Evolutionary conservation across 306 rosid genomes (phyloP), one percentile per base, ranked within the genome.

Genomic region (Amphicarpaea edgeworthii): DNA sequence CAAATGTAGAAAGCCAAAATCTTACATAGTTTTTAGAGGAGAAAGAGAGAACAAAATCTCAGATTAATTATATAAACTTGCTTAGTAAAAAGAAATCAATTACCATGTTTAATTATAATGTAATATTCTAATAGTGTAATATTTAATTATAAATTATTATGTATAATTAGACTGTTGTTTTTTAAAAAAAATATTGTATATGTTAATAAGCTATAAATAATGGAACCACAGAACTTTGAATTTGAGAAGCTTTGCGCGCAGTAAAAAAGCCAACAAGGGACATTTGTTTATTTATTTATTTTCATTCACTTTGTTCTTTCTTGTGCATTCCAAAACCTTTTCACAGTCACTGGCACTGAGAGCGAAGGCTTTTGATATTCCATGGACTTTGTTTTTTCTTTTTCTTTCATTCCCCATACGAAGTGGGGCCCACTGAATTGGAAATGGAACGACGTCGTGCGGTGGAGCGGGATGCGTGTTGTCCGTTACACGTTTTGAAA

Each of bases 401-500:
- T 38, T 3, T 38, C 8, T 11, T 40, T 64, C 32, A 1, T 38
- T 64, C 10, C 50, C 32, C 5, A 64, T 4, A 11, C 2, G 10
- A 38, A 9, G 5, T 5, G 45, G 47, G 68, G 45, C 47, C 68
- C 68, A 40, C 30, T 37, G 0, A 12, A 30, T 28, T 28, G 32
- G 37, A 28, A 28, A 14, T 0, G 1, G 11, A 59, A 59, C 30
- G 50, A 37, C 50, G 70, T 17, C 49, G 50, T 40, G 4, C 4
- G 28, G 17, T 4, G 8, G 68, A 62, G 70, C 70, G 70, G 70
- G 70, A 61, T 7, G 40, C 16, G 46, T 38, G 6, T 38, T 38
- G 49, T 63, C 49, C 32, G 16, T 64, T 64, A 4, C 50, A 64
- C 49, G 50, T 64, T 61, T 64, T 64, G 50, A 64, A 64, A 9